These are phyloP conservation scores for Aspergillus sclerotialis DNA, from an alignment of 2,329 filamentous ascomycete species.

Conservation along the genomic window DNA sequence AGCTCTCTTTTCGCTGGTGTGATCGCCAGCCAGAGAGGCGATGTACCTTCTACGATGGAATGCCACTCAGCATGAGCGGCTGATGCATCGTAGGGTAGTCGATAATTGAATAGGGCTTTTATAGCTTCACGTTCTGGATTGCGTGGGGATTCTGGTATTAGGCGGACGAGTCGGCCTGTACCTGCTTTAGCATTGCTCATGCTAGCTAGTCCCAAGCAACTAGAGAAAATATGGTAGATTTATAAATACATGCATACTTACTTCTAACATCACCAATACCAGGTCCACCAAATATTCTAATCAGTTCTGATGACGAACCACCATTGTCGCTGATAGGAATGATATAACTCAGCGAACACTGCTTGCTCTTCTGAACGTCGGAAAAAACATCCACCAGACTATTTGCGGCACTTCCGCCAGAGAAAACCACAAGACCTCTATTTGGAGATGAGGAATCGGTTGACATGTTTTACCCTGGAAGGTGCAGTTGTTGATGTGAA, in stretches of 20 bases:
- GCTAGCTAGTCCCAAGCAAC: slow-evolving; percentile 4
- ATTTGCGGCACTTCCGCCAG: slow-evolving; percentile 89
- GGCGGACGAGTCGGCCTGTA: slow-evolving; percentile 74
- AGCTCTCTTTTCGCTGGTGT: slow-evolving; percentile 68
- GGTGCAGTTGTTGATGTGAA: too few species aligned
- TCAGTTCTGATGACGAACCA: slow-evolving; percentile 86
- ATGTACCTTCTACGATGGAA: slow-evolving; percentile 76
- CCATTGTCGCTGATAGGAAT: slow-evolving; percentile 97
- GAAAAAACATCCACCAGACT: slow-evolving; percentile 87
- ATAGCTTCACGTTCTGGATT: slow-evolving; percentile 65
- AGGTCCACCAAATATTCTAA: slow-evolving; percentile 88
- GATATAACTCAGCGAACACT: slow-evolving; percentile 69
- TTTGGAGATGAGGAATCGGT: slow-evolving; percentile 14
- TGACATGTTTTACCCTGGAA: slow-evolving; percentile 4
- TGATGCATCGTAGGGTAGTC: slow-evolving; percentile 57
- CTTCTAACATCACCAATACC: slow-evolving; percentile 74
- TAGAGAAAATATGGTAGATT: not conserved
- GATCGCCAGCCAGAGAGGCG: slow-evolving; percentile 65
- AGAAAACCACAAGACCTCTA: slow-evolving; percentile 73
- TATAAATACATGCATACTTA: slow-evolving; percentile 40
- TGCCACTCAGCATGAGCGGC: slow-evolving; percentile 74
- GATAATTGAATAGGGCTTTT: slow-evolving; percentile 79
- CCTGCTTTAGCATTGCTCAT: too few species aligned
- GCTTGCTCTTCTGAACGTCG: slow-evolving; percentile 55
- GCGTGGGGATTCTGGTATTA: slow-evolving; percentile 64